Evolutionary conservation across 148 eudicot genomes (phyloP).

Genomic region (Spergularia marina): DNA sequence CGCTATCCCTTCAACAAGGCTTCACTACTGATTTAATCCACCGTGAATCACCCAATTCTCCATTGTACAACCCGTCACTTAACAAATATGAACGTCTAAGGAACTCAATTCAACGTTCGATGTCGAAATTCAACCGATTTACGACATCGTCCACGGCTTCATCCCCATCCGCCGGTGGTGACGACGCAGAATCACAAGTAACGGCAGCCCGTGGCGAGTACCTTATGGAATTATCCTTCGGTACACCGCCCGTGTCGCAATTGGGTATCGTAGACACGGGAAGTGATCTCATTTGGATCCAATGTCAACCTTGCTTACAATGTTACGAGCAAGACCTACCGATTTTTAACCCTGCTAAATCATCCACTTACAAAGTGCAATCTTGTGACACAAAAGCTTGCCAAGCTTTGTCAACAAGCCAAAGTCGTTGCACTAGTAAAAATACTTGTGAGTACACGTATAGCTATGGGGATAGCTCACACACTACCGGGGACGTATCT

Average conservation of each 20-base stretch:
- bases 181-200: conserved; percentile 21
- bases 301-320: conserved; percentile 22
- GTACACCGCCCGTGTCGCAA: conserved; percentile 28
- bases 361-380: conserved; percentile 9
- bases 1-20: conserved; percentile 6
- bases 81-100: conserved; percentile 26
- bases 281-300: conserved; percentile 30
- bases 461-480: conserved; percentile 32
- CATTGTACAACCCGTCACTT: conserved; percentile 30
- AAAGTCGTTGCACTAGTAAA: neutral
- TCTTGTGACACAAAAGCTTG: conserved; percentile 18
- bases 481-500: conserved; percentile 29
- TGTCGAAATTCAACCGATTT: conserved; percentile 16
- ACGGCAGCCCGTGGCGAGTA: conserved; percentile 3
- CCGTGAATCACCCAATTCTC: conserved; percentile 46
- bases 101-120: conserved; percentile 31
- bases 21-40: conserved; percentile 44
- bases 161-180: neutral
- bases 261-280: conserved; percentile 25
- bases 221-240: conserved; percentile 25
- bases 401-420: neutral
- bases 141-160: neutral
- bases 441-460: conserved; percentile 28
- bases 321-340: conserved; percentile 22
- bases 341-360: conserved; percentile 24